Evolutionary conservation across 768 basidiomycete species (phyloP).

Genomic region (Chlorophyllum brunneum): DNA sequence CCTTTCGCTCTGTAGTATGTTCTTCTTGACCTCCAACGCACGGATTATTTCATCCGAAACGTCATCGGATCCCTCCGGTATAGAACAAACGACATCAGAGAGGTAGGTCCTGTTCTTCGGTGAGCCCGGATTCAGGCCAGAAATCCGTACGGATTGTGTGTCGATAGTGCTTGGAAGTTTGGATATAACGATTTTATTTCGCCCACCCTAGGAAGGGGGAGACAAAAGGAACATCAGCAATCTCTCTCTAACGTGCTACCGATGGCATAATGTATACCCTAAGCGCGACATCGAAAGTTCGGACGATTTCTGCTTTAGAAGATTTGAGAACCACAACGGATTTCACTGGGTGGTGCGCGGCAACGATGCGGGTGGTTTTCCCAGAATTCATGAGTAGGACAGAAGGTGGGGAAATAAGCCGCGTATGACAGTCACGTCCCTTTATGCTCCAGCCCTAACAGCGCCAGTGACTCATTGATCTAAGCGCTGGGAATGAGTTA

Average conservation of each 20-base stretch:
- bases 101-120: conserved; percentile 31
- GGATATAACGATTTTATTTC: conserved; percentile 46
- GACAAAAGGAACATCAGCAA: neutral
- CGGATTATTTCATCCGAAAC: conserved; percentile 30
- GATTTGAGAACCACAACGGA: conserved; percentile 57
- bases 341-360: conserved; percentile 44
- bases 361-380: conserved; percentile 20
- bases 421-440: no score
- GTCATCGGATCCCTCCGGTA: conserved; percentile 21
- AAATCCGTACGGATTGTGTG: conserved; percentile 48
- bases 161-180: conserved; percentile 49
- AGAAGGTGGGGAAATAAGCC: no score
- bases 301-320: conserved; percentile 51
- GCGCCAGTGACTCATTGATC: neutral
- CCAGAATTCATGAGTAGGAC: conserved; percentile 11
- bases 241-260: neutral
- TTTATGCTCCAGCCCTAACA: no score
- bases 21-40: conserved; percentile 31
- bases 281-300: conserved; percentile 44
- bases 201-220: conserved; percentile 38
- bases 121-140: conserved; percentile 35
- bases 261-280: conserved; percentile 31
- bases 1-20: conserved; percentile 33
- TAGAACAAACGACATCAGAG: conserved; percentile 52
- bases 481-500: no score